Conservation (phyloP, 345 rosid genomes). For the Raphanus sativus region DNA sequence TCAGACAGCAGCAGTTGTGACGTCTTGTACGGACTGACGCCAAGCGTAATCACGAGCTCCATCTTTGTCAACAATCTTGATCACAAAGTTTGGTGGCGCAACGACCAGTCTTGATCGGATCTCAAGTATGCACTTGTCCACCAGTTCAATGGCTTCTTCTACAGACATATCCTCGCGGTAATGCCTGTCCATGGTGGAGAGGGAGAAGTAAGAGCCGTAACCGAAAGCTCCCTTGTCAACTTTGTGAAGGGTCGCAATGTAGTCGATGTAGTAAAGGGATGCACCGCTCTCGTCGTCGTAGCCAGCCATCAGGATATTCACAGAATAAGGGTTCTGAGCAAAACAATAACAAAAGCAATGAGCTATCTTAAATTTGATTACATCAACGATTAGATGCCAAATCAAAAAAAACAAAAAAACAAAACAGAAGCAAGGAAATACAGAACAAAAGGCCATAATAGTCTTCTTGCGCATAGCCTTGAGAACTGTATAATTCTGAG, state of each 20-base stretch:
- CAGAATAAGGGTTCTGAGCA: constrained; percentile 76
- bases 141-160: constrained; percentile 79
- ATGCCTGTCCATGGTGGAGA: constrained; percentile 92
- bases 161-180: constrained; percentile 82
- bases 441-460: not conserved
- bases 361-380: not conserved
- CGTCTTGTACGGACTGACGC: constrained; percentile 78
- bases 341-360: not conserved
- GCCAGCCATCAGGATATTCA: constrained; percentile 90
- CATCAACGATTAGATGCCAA: not conserved
- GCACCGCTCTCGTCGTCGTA: constrained; percentile 86
- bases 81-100: constrained; percentile 94
- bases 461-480: not conserved
- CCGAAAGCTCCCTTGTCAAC: constrained; percentile 96
- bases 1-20: constrained; percentile 37
- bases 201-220: constrained; percentile 84
- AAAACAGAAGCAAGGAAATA: not conserved
- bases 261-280: constrained; percentile 93
- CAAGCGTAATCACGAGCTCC: constrained; percentile 87
- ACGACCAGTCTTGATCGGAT: constrained; percentile 83
- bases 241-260: constrained; percentile 97
- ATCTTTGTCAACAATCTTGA: constrained; percentile 93
- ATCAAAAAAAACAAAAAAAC: not conserved
- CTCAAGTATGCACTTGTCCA: constrained; percentile 90
- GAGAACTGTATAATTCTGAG: not conserved